Evolutionary conservation across 495 filamentous ascomycete genomes (phyloP).

Genomic region (Talaromyces thailandensis): DNA sequence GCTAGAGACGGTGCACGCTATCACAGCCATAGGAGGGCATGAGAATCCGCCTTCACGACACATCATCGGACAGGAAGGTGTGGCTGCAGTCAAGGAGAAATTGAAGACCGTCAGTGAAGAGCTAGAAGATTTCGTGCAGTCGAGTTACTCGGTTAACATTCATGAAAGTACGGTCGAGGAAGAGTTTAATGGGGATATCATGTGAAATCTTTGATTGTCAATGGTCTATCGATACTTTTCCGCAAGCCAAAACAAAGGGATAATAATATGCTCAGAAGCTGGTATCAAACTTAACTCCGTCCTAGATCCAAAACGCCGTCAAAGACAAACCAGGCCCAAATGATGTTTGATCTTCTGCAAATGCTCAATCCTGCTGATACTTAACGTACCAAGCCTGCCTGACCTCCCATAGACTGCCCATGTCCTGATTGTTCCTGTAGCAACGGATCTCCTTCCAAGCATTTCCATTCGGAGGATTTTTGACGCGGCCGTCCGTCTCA

Average conservation of each 20-base stretch:
- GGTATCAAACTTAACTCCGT: neutral
- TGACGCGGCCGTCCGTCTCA: constrained; percentile 32
- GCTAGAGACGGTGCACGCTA: constrained; percentile 82
- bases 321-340: neutral
- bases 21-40: constrained; percentile 85
- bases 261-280: neutral
- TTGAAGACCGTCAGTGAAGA: constrained; percentile 94
- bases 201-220: neutral
- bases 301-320: neutral
- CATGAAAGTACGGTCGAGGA: constrained; percentile 15
- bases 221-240: neutral
- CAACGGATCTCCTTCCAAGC: constrained; percentile 44
- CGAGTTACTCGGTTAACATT: constrained; percentile 77
- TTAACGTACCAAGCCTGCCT: constrained; percentile 35
- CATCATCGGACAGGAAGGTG: constrained; percentile 87
- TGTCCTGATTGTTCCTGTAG: constrained; percentile 45
- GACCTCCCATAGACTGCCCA: constrained; percentile 46
- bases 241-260: neutral
- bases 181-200: neutral
- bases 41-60: constrained; percentile 92
- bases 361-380: neutral
- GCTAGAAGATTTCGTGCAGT: constrained; percentile 89
- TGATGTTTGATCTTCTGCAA: neutral
- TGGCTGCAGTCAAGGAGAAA: constrained; percentile 87
- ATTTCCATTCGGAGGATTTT: constrained; percentile 24